phyloP scores from a whole-genome alignment of 2,329 filamentous ascomycete genomes.

The Trichothecium sympodiale region DNA sequence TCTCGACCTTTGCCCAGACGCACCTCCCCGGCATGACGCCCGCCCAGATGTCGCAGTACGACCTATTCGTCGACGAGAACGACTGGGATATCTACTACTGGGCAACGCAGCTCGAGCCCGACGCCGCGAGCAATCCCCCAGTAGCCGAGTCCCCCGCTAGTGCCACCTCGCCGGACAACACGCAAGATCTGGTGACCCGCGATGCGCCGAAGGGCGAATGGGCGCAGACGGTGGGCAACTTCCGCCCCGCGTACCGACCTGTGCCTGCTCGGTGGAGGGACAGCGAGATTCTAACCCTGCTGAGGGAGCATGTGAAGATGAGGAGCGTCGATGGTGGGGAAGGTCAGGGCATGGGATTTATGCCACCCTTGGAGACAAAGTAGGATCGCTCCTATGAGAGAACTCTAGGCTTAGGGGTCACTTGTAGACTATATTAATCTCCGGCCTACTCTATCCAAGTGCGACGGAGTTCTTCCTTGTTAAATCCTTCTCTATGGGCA shows the following conservation, averaged over 20 bases:
- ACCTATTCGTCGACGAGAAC: constrained; percentile 92
- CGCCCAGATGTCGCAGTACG: constrained; percentile 71
- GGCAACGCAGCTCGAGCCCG: constrained; percentile 70
- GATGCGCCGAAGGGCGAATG: constrained; percentile 59
- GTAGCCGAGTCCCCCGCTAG: constrained; percentile 14
- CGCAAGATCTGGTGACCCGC: constrained; percentile 18
- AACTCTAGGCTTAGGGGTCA: too few species aligned
- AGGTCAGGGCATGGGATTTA: constrained; percentile 43
- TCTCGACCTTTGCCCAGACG: constrained; percentile 84
- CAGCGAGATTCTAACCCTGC: constrained; percentile 64
- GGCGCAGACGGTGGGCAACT: constrained; percentile 91
- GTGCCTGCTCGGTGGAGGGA: constrained; percentile 78
- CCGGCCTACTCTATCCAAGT: too few species aligned
- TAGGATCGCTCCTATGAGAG: too few species aligned
- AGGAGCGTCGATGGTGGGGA: constrained; percentile 32
- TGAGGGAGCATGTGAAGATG: constrained; percentile 70
- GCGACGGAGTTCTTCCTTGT: too few species aligned
- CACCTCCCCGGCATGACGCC: constrained; percentile 65
- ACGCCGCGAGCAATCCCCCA: constrained; percentile 26
- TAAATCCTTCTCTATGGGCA: too few species aligned
- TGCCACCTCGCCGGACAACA: constrained; percentile 11
- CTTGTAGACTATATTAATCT: too few species aligned
- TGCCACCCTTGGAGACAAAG: constrained; percentile 40
- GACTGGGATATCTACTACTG: constrained; percentile 99
- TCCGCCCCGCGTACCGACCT: constrained; percentile 85